phyloP scores from a whole-genome alignment of 306 rosid genomes.

The Cucurbita maxima region DNA sequence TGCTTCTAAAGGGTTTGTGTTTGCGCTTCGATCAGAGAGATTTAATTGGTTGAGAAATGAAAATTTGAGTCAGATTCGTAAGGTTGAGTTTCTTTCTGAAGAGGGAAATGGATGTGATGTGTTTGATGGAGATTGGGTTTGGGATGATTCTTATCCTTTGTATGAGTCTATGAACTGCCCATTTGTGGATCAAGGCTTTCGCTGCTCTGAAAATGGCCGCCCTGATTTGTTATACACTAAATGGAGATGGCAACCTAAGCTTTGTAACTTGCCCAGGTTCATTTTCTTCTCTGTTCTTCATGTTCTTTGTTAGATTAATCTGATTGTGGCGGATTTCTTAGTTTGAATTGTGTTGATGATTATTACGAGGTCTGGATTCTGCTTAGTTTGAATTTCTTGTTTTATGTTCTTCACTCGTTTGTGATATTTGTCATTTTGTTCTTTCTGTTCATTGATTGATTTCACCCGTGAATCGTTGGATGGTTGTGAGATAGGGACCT shows the following conservation, averaged over 20 bases:
- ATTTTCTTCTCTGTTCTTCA: background rate
- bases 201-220: conserved; percentile 82
- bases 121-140: conserved; percentile 80
- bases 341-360: background rate
- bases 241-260: conserved; percentile 91
- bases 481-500: background rate
- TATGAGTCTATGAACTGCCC: conserved; percentile 54
- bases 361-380: background rate
- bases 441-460: background rate
- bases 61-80: conserved; percentile 12
- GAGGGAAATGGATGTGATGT: conserved; percentile 37
- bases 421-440: conserved; percentile 8
- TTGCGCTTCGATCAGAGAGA: conserved; percentile 31
- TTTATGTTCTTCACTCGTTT: background rate
- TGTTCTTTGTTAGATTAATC: background rate
- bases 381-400: background rate
- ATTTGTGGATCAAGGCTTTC: conserved; percentile 60
- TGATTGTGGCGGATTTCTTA: background rate
- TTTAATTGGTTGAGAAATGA: conserved; percentile 37
- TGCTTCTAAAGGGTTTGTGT: conserved; percentile 20
- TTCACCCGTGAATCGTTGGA: conserved; percentile 12
- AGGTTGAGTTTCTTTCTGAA: conserved; percentile 50
- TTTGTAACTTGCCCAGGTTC: conserved; percentile 77
- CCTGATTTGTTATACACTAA: conserved; percentile 76
- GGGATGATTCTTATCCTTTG: conserved; percentile 76